A percentile compares a stretch with the other conserved stretches of the same genome.
Conservation (phyloP, 148 eudicot genomes). For the Rhododendron williamsianum region DNA sequence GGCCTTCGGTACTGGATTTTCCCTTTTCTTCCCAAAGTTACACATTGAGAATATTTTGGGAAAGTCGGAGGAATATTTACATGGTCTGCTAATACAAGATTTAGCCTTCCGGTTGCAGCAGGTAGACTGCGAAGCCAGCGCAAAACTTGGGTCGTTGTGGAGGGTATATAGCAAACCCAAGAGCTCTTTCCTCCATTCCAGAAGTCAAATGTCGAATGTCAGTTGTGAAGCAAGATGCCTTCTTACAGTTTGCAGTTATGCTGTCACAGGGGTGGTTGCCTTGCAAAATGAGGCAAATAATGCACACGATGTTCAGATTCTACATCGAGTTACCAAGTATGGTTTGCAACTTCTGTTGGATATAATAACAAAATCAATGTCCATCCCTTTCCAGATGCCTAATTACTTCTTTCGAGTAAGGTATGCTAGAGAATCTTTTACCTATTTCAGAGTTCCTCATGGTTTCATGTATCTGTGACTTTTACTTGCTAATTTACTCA, state of each 20-base stretch:
- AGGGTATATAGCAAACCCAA: slow-evolving; percentile 30
- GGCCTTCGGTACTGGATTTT: slow-evolving; percentile 56
- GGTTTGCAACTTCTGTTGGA: slow-evolving; percentile 36
- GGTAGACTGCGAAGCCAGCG: slow-evolving; percentile 43
- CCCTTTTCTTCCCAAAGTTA: slow-evolving; percentile 27
- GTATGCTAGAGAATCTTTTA: slow-evolving; percentile 30
- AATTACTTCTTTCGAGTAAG: slow-evolving; percentile 61
- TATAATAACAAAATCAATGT: slow-evolving; percentile 40
- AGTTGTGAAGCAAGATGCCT: slow-evolving; percentile 31
- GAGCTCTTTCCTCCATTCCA: slow-evolving; percentile 24
- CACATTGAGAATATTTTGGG: slow-evolving; percentile 17
- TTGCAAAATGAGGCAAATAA: slow-evolving; percentile 31
- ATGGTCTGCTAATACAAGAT: slow-evolving; percentile 41
- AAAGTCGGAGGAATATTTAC: slow-evolving; percentile 30
- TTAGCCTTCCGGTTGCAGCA: slow-evolving; percentile 45
- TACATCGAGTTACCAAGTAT: slow-evolving; percentile 16
- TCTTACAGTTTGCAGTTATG: slow-evolving; percentile 34
- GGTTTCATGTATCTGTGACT: neutral
- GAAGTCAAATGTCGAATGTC: slow-evolving; percentile 25
- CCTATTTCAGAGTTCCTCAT: slow-evolving; percentile 1
- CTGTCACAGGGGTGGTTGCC: slow-evolving; percentile 35
- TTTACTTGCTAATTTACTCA: slow-evolving; percentile 1
- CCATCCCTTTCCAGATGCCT: slow-evolving; percentile 49
- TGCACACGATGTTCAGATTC: slow-evolving; percentile 18
- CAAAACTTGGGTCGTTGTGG: slow-evolving; percentile 40